A percentile compares a stretch with the other conserved stretches of the same genome.
These are phyloP conservation scores for Plenodomus tracheiphilus DNA, from an alignment of 2,329 filamentous ascomycete genomes.

Conservation along the genomic window DNA sequence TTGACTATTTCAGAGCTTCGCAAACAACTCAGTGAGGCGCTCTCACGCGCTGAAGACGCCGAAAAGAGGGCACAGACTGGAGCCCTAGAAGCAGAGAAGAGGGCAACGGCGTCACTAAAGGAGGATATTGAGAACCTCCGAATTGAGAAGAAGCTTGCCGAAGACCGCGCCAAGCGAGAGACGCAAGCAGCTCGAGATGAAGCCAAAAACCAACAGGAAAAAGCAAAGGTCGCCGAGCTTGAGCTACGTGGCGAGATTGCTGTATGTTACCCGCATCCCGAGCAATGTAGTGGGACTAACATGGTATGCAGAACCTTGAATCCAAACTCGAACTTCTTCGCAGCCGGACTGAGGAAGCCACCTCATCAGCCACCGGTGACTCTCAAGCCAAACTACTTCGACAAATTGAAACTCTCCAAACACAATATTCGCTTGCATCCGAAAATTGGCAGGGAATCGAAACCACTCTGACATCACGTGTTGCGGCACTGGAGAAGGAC, in stretches of 20 bases:
- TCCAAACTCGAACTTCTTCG: constrained; percentile 88
- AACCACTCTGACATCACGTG: constrained; percentile 75
- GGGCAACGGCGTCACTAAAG: constrained; percentile 57
- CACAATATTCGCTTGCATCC: constrained; percentile 89
- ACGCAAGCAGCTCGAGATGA: constrained; percentile 74
- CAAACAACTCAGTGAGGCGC: constrained; percentile 68
- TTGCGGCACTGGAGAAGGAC: constrained; percentile 82
- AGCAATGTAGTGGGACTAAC: constrained; percentile 22
- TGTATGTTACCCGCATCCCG: constrained; percentile 31
- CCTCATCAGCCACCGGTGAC: constrained; percentile 78
- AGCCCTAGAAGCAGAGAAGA: constrained; percentile 67
- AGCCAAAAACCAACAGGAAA: constrained; percentile 72
- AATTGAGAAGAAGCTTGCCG: constrained; percentile 75
- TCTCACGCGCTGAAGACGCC: constrained; percentile 67
- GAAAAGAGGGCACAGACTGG: constrained; percentile 69
- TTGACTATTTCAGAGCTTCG: constrained; percentile 69
- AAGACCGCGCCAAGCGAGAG: constrained; percentile 71
- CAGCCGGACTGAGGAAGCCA: constrained; percentile 82
- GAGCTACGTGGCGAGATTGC: constrained; percentile 80
- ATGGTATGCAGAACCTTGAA: constrained; percentile 67
- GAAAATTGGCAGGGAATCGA: constrained; percentile 99
- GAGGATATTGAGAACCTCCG: constrained; percentile 67
- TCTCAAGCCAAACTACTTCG: constrained; percentile 86
- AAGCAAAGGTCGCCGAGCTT: constrained; percentile 67
- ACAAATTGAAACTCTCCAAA: constrained; percentile 93